Base-by-base conservation (phyloP, 306 rosid species). In the Trifolium fragiferum region DNA sequence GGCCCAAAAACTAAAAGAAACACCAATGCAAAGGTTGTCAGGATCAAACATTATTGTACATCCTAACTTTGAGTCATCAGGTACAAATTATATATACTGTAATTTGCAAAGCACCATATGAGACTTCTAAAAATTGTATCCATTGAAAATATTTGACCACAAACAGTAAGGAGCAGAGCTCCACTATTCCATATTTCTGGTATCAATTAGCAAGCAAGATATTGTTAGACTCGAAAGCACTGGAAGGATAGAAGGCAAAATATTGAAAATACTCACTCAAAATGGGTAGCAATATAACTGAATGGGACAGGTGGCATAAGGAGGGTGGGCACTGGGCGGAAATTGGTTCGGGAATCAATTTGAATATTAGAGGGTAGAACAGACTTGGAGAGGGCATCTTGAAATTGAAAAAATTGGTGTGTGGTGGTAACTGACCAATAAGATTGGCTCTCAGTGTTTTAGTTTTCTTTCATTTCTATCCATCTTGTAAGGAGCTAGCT, bases 91-190 rank as follows among this genome's bases (percentile, higher is more conserved):
- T 19, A 46, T 19, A 46, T 16, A 58, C 18, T 58, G 37, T 58
- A 76, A 44, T 18, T 70, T 62, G 65, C 32, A 46, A 50, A 64
- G 60, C 64, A 76, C 66, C 64, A 70, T 44, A 30, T 14, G 44
- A 63, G 18, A 43, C 57, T 70, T 51, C 0, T n/a, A 63, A 43
- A 65, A 62, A 50, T 7, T 23, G 33, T 35, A 54, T 76, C 16
- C 50, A 54, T 33, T 5, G 54, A 37, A 80, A 66, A 75, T 38
- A 33, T 74, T 50, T 46, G 13, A 30, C 75, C 75, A 57, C 60
- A 57, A 70, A 7, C 11, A n/a, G 11, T 37, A 37, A 37, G 40
- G 40, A 37, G 10, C 40, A 37, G 9, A 37, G 33, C 33, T 30
- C 33, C 4, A 30, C 1, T 30, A 30, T 30, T 30, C 33, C 5